Evolutionary conservation across 495 filamentous ascomycete species (phyloP).

Genomic region (Terfezia boudieri): DNA sequence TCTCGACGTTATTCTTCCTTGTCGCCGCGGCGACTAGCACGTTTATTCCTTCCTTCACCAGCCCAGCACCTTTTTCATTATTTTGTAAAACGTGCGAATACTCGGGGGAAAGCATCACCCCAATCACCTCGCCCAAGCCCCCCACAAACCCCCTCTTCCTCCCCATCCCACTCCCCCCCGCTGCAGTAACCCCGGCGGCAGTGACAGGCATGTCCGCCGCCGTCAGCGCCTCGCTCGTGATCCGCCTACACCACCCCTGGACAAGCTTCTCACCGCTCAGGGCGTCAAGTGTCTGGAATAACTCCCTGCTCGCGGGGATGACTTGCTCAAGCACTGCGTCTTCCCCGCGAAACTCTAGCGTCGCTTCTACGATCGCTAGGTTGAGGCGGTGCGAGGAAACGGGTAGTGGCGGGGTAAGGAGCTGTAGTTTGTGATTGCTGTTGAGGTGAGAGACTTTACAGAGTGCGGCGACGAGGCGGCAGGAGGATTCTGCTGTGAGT

Average conservation of each 20-base stretch:
- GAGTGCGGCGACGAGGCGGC: conserved; percentile 28
- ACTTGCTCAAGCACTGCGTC: conserved; percentile 27
- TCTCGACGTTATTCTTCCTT: conserved; percentile 5
- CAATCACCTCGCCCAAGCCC: background rate
- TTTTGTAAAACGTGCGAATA: too few relatives aligned
- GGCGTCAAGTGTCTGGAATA: conserved; percentile 22
- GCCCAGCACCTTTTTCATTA: background rate
- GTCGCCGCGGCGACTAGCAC: conserved; percentile 9
- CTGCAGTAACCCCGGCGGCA: conserved; percentile 15
- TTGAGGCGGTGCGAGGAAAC: conserved; percentile 6
- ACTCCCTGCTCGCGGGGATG: conserved; percentile 23
- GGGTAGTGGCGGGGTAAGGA: background rate
- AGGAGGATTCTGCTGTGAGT: conserved; percentile 41
- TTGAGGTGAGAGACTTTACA: conserved; percentile 5
- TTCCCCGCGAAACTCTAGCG: conserved; percentile 25
- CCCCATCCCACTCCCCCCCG: conserved; percentile 27
- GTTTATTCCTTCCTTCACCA: background rate
- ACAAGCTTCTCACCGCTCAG: conserved; percentile 6
- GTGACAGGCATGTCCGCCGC: conserved; percentile 21
- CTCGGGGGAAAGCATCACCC: background rate
- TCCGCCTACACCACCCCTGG: conserved; percentile 14
- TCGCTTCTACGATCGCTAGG: conserved; percentile 21
- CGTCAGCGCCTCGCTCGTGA: conserved; percentile 24
- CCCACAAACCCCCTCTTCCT: background rate
- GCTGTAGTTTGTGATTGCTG: conserved; percentile 1